Evolutionary conservation across 495 filamentous ascomycete genomes (phyloP), one percentile per base, ranked within the genome.

Genomic region (Tuber indicum): DNA sequence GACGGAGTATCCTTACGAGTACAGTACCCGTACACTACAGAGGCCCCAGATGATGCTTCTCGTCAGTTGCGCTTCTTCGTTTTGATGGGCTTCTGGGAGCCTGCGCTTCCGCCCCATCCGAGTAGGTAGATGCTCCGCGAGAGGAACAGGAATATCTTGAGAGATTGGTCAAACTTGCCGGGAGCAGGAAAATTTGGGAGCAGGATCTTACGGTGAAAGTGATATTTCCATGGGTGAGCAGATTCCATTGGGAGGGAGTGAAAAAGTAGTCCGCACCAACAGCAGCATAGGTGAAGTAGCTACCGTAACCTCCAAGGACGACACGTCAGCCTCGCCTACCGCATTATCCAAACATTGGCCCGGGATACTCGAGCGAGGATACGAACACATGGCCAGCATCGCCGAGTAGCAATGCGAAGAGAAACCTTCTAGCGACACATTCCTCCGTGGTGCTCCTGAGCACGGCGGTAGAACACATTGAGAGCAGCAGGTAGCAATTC

Each of bases 101-200:
- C 41, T 39, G 79, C 45, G 85, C 78, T 72, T 75, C 77, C 70
- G 80, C 81, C 77, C 77, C 78, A 72, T 75, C 80, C 42, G 82
- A 77, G 82, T 81, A 85, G 36, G 71, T 84, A 78, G 23, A 74
- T 44, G 45, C 70, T 66, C 62, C 42, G 73, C 19, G 46, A 41
- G 47, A 74, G 62, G 14, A 70, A 73, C 1, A 72, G 58, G 39
- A 69, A 62, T 43, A 78, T 4, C 78, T 80, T 66, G 42, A n/a
- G 41, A 42, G 47, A 74, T 80, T 46, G 75, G 77, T 72, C 45
- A 49, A 44, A 71, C 52, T 14, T 41, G 39, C 39, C 46, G 26
- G 23, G 36, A 9, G 70, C 16, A 44, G 75, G 71, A 45, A 17
- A 39, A 70, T 45, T 46, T 23, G 36, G 44, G 45, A 42, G 69